Percentiles rank a stretch among this genome's conserved stretches.
These are phyloP conservation scores for Pyrus hybrid DNA, from an alignment of 331 rosid species.

Conservation along the genomic window DNA sequence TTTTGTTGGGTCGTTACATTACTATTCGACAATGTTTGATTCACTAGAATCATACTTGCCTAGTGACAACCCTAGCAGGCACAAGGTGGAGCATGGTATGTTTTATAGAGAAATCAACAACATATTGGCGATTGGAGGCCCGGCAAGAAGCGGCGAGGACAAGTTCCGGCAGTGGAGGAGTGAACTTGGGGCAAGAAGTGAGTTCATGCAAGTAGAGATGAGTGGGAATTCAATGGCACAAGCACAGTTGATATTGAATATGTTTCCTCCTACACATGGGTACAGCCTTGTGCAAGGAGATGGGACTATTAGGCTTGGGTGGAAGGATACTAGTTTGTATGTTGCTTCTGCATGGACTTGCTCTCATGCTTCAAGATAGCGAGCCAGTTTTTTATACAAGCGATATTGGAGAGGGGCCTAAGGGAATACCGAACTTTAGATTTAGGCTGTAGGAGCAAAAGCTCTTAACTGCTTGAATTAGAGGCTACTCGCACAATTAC, in stretches of 20 bases:
- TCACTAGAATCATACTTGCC: slow-evolving; percentile 56
- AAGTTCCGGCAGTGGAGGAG: slow-evolving; percentile 69
- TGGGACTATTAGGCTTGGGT: slow-evolving; percentile 69
- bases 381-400: not conserved
- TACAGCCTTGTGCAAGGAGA: slow-evolving; percentile 69
- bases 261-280: slow-evolving; percentile 54
- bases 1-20: slow-evolving; percentile 73
- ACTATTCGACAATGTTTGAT: slow-evolving; percentile 78
- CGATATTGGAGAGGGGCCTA: not conserved
- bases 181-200: slow-evolving; percentile 39
- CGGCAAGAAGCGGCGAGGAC: slow-evolving; percentile 70
- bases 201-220: slow-evolving; percentile 59
- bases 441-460: too few relatives aligned
- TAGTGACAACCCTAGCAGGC: slow-evolving; percentile 44
- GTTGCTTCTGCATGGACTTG: slow-evolving; percentile 95
- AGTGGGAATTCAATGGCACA: slow-evolving; percentile 79
- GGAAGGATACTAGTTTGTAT: slow-evolving; percentile 81
- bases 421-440: too few relatives aligned
- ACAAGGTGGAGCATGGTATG: slow-evolving; percentile 46
- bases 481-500: too few relatives aligned
- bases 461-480: too few relatives aligned
- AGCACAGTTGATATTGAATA: slow-evolving; percentile 75
- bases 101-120: slow-evolving; percentile 62
- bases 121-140: slow-evolving; percentile 74
- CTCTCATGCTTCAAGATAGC: slow-evolving; percentile 14